These are phyloP conservation scores for Hirschfeldia incana DNA, from an alignment of 345 rosid genomes.

Conservation along the genomic window DNA sequence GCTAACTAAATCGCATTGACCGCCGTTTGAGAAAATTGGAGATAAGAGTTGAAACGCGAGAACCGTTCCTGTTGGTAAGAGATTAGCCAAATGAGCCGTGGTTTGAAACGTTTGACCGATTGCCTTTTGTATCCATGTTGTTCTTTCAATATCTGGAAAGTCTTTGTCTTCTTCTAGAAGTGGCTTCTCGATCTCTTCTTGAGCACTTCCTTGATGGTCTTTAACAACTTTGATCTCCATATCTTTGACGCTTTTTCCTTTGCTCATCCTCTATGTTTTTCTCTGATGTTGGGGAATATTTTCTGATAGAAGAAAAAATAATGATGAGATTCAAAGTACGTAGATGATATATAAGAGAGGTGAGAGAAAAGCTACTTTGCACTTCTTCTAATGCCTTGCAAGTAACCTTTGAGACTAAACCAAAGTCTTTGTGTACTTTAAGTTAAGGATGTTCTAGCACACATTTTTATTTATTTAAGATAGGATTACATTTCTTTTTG, in stretches of 20 bases:
- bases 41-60: slow-evolving; percentile 87
- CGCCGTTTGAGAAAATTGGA: slow-evolving; percentile 78
- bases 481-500: not conserved
- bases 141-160: slow-evolving; percentile 46
- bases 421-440: slow-evolving; percentile 23
- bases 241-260: not conserved
- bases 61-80: slow-evolving; percentile 89
- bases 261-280: not conserved
- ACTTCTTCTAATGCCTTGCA: slow-evolving; percentile 52
- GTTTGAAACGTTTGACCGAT: slow-evolving; percentile 81
- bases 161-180: slow-evolving; percentile 44
- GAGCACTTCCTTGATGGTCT: slow-evolving; percentile 13
- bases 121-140: slow-evolving; percentile 64
- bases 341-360: not conserved
- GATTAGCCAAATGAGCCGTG: slow-evolving; percentile 87
- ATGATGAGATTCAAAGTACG: slow-evolving; percentile 14
- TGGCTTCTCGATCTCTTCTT: slow-evolving; percentile 40
- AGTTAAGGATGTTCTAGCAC: slow-evolving; percentile 32
- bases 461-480: not conserved
- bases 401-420: slow-evolving; percentile 52
- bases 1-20: slow-evolving; percentile 63
- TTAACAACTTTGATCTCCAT: slow-evolving; percentile 55
- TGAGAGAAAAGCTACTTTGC: slow-evolving; percentile 17
- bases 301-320: slow-evolving; percentile 16
- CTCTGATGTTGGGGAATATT: slow-evolving; percentile 24